phyloP scores from a whole-genome alignment of 2,329 filamentous ascomycete species.

The Sporothrix dimorphospora region DNA sequence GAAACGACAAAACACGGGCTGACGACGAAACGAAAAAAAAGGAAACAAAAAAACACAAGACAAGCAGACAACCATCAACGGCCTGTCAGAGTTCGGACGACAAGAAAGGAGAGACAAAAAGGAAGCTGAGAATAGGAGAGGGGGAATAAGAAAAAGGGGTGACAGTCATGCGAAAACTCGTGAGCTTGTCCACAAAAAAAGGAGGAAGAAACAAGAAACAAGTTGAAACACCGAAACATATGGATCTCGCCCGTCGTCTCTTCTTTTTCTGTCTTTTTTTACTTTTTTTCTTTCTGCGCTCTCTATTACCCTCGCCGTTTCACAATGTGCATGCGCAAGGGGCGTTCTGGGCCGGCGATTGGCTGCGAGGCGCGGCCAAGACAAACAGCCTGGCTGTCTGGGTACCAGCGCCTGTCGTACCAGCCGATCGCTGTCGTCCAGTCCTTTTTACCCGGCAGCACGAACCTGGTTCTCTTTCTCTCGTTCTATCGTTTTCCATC shows the following conservation, averaged over 20 bases:
- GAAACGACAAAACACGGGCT: neutral
- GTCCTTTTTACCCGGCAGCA: neutral
- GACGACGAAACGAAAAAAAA: neutral
- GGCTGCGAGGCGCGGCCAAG: slow-evolving; percentile 15
- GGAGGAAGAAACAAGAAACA: slow-evolving; percentile 22
- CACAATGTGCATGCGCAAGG: slow-evolving; percentile 25
- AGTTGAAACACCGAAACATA: slow-evolving; percentile 25
- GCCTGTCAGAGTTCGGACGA: slow-evolving; percentile 19
- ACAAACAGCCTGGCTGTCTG: neutral
- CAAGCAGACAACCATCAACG: neutral
- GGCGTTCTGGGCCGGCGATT: neutral
- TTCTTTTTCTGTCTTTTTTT: neutral
- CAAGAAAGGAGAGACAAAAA: slow-evolving; percentile 11
- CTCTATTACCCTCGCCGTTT: slow-evolving; percentile 32
- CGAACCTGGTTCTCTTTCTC: neutral
- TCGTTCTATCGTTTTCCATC: neutral
- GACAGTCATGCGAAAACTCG: neutral
- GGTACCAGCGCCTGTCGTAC: slow-evolving; percentile 14
- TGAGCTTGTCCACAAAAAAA: neutral
- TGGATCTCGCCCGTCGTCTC: slow-evolving; percentile 3
- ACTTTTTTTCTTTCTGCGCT: no score
- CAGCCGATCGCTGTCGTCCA: slow-evolving; percentile 11
- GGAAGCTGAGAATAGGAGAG: slow-evolving; percentile 1
- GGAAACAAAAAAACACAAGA: neutral
- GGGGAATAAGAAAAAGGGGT: neutral